Conservation (phyloP, 345 rosid species). For the Nasturtium officinale region DNA sequence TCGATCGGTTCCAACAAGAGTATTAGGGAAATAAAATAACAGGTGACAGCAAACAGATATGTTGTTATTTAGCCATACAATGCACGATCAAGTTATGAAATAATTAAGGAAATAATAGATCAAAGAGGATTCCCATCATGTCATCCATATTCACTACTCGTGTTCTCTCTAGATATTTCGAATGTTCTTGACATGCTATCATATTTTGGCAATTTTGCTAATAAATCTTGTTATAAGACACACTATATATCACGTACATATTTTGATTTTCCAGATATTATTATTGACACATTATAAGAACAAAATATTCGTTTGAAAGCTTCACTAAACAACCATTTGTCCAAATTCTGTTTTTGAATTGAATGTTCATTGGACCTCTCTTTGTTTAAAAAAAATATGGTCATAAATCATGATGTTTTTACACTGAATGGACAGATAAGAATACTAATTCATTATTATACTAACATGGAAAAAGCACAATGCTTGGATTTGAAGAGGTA, state of each 20-base stretch:
- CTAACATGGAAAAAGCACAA: constrained; percentile 15
- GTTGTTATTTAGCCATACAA: background rate
- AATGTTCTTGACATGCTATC: background rate
- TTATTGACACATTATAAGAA: too few relatives aligned
- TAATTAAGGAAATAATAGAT: constrained; percentile 2
- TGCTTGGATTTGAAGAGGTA: constrained; percentile 35
- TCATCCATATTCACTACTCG: constrained; percentile 5
- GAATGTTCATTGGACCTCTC: too few relatives aligned
- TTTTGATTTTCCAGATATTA: background rate
- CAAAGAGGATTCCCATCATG: constrained; percentile 3
- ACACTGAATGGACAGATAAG: too few relatives aligned
- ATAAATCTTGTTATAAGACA: too few relatives aligned
- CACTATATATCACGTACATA: background rate
- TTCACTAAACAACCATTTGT: background rate
- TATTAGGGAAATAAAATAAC: background rate
- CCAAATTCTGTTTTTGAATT: background rate
- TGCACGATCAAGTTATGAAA: constrained; percentile 16
- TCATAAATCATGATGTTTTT: too few relatives aligned
- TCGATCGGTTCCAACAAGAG: background rate
- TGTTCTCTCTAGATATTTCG: background rate
- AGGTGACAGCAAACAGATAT: constrained; percentile 1
- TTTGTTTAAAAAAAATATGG: too few relatives aligned
- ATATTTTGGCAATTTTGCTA: background rate
- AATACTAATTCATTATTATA: too few relatives aligned
- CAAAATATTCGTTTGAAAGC: too few relatives aligned